Percentiles rank a stretch among this genome's conserved stretches.
Conservation (phyloP, 176 grass and related monocot genomes). For the Thalia dealbata region DNA sequence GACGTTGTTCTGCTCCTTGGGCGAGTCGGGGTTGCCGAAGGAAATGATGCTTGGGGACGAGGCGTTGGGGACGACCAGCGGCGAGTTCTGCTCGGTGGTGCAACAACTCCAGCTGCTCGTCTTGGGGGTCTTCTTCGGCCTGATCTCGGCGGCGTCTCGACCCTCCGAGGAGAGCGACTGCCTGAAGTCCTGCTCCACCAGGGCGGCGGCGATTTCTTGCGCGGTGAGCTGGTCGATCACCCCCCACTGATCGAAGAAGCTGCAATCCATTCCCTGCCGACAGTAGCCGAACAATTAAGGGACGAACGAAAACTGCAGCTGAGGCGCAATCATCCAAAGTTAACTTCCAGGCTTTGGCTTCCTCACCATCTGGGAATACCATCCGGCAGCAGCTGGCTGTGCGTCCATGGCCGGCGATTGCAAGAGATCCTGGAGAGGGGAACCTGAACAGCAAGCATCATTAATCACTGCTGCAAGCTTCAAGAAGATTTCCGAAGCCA, state of each 20-base stretch:
- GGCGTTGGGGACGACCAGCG: constrained; percentile 14
- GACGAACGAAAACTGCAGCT: background rate
- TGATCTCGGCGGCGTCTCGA: no score
- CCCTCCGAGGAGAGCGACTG: constrained; percentile 33
- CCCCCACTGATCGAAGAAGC: constrained; percentile 89
- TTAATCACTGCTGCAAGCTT: background rate
- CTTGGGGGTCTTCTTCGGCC: constrained; percentile 43
- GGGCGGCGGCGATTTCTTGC: constrained; percentile 61
- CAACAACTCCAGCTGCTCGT: constrained; percentile 78
- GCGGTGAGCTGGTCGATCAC: constrained; percentile 63
- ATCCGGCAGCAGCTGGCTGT: background rate
- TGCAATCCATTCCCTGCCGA: constrained; percentile 58
- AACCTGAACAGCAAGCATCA: background rate
- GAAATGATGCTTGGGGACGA: constrained; percentile 84
- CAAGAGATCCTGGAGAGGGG: background rate
- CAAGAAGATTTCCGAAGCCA: background rate
- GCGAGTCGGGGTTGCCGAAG: constrained; percentile 35
- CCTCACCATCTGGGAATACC: constrained; percentile 9
- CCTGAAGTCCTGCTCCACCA: constrained; percentile 44
- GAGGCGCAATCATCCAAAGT: background rate
- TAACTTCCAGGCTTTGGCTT: background rate
- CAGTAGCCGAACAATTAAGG: background rate
- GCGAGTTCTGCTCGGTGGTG: constrained; percentile 80
- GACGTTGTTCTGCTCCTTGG: constrained; percentile 1
- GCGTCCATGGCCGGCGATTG: constrained; percentile 15